Conservation (phyloP, 164 flowering plant genomes). For the Santalum album region DNA sequence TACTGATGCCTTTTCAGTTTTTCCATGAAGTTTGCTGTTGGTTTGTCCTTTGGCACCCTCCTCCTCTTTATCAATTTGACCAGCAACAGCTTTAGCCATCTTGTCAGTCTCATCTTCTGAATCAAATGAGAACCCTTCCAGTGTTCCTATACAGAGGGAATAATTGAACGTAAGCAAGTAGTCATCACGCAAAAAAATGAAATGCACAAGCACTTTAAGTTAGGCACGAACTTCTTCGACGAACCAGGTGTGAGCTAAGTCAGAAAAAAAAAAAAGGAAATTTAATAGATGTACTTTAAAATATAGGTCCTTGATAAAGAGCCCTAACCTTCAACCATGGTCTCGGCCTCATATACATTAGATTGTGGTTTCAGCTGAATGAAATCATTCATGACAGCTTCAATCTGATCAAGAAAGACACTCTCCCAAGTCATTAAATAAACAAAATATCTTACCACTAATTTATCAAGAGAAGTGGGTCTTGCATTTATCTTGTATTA, state of each 20-base stretch:
- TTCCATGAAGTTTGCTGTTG: slow-evolving; percentile 43
- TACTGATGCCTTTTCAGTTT: slow-evolving; percentile 57
- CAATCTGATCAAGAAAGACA: slow-evolving; percentile 42
- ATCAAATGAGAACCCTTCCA: slow-evolving; percentile 84
- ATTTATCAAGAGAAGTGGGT: not conserved
- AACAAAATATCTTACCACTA: not conserved
- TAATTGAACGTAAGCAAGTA: not conserved
- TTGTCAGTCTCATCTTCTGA: slow-evolving; percentile 82
- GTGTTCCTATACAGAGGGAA: slow-evolving; percentile 50
- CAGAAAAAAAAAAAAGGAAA: no score
- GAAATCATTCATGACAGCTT: slow-evolving; percentile 93
- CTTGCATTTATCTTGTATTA: no score
- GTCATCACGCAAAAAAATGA: not conserved
- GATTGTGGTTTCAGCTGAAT: slow-evolving; percentile 79
- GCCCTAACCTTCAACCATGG: slow-evolving; percentile 93
- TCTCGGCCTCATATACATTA: slow-evolving; percentile 80
- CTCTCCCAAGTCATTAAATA: no score
- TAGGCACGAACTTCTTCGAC: no score
- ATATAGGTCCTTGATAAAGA: not conserved
- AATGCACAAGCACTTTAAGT: not conserved
- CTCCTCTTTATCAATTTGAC: slow-evolving; percentile 41
- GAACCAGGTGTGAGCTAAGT: no score
- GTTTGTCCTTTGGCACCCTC: slow-evolving; percentile 41
- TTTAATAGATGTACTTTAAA: no score
- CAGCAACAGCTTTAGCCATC: slow-evolving; percentile 30